These are phyloP conservation scores for Debaryomyces nepalensis DNA, from an alignment of 1,139 yeast species.

Conservation along the genomic window DNA sequence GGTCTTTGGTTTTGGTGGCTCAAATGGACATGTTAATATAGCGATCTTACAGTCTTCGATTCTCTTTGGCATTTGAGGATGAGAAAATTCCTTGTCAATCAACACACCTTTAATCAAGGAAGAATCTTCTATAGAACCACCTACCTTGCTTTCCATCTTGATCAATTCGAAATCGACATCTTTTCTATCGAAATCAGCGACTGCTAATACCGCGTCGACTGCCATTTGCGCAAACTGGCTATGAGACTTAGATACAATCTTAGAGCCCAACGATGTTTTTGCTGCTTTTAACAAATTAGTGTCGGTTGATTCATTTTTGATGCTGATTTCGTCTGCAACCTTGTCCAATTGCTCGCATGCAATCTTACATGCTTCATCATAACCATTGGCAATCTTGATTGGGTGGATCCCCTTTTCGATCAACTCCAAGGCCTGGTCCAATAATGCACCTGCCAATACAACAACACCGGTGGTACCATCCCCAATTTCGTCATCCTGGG, in stretches of 20 bases:
- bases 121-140: constrained; percentile 90
- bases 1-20: constrained; percentile 99
- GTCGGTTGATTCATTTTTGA: constrained; percentile 52
- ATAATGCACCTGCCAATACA: constrained; percentile 89
- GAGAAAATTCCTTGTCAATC: constrained; percentile 94
- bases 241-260: constrained; percentile 92
- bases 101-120: constrained; percentile 86
- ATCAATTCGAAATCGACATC: constrained; percentile 97
- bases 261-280: constrained; percentile 91
- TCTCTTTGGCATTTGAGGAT: constrained; percentile 94
- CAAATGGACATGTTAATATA: constrained; percentile 96
- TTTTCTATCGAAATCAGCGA: constrained; percentile 87
- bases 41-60: constrained; percentile 87
- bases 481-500: constrained; percentile 98
- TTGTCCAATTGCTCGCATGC: constrained; percentile 79
- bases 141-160: constrained; percentile 93
- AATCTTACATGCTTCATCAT: constrained; percentile 93
- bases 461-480: constrained; percentile 99
- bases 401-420: constrained; percentile 98
- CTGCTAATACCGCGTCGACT: constrained; percentile 92
- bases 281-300: constrained; percentile 83
- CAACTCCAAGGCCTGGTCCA: constrained; percentile 92
- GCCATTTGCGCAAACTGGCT: constrained; percentile 96
- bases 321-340: constrained; percentile 66
- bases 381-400: constrained; percentile 94